Base-by-base conservation (phyloP, 805 yeast genomes). In the Candida glaebosa region DNA sequence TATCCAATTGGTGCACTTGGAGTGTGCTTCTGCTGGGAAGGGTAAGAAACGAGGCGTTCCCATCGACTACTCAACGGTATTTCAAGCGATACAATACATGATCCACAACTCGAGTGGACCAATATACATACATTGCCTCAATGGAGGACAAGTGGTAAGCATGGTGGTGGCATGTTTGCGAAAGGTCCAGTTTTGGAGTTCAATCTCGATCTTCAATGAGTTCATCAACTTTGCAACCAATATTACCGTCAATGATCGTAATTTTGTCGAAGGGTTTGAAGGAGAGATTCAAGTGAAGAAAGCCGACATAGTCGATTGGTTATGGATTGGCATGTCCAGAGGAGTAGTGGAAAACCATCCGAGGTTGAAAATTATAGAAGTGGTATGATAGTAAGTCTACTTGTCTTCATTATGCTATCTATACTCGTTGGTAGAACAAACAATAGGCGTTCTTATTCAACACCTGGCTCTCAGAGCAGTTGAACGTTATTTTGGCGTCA, bases 101-200 rank as follows among this genome's bases (percentile, higher is more conserved):
- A 67, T 84, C 10, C 79, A 84, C 53, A 65, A 70, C 18, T 73
- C 75, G 15, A 65, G 72, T 48, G 76, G 82, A 8, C 96, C 97
- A 0, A 67, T 84, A 2, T 90, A 85, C 57, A 59, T 91, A 4
- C 96, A 91, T 61, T 91, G 98, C 60, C 65, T 82, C 18, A 90
- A 88, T 56, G 98, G 97, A 0, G 89, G 95, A 7, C 89, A 87
- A 48, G 84, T 87, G 2, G 87, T 96, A 0, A 79, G 91, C 18
- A 67, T 93, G 35, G 79, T 87, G 1, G 76, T 91, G 18, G 98
- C 96, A 3, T 89, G 97, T 57, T 64, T 89, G 30, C 65, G 99
- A 26, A 86, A 86, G 50, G 64, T 86, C 15, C 84, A 87, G 18
- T 79, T 84, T 51, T 93, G 99, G 99, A 82, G 93, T 7, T 76